A percentile compares a stretch with the other conserved stretches of the same genome.
Conservation (phyloP, 2,329 filamentous ascomycete genomes). For the Elsinoe arachidis region DNA sequence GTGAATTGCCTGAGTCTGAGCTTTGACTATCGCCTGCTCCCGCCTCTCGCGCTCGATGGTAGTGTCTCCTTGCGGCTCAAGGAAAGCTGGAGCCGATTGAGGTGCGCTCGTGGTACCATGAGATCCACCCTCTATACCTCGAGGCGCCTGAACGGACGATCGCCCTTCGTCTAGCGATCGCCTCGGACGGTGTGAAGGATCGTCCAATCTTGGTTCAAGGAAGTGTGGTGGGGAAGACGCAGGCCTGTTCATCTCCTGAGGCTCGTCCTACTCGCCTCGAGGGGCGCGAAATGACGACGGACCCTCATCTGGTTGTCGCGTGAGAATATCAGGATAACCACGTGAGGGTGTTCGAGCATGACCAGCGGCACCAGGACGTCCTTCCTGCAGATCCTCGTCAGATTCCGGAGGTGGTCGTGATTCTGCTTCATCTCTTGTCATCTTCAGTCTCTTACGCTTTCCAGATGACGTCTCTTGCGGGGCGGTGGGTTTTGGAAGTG, state of each 20-base stretch:
- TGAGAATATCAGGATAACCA: constrained; percentile 10
- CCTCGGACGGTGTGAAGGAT: no score
- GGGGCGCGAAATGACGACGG: constrained; percentile 9
- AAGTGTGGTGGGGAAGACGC: no score
- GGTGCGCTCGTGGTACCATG: no score
- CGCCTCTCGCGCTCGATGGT: no score
- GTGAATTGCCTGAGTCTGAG: no score
- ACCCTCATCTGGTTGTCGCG: constrained; percentile 3
- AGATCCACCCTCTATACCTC: no score
- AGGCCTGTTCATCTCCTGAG: not conserved
- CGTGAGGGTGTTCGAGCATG: constrained; percentile 7
- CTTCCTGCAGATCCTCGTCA: not conserved
- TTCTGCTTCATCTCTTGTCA: not conserved
- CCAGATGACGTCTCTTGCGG: constrained; percentile 8
- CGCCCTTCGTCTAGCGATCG: no score
- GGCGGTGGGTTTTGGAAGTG: not conserved
- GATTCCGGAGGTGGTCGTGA: not conserved
- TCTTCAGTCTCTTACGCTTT: constrained; percentile 9
- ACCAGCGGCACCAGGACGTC: not conserved
- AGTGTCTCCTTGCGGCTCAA: no score
- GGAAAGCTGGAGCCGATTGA: no score
- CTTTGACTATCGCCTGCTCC: no score
- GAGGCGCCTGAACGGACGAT: no score
- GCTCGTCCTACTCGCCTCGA: not conserved
- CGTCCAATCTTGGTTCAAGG: no score